Base-by-base conservation (phyloP, 768 basidiomycete genomes). In the Gautieria morchelliformis region DNA sequence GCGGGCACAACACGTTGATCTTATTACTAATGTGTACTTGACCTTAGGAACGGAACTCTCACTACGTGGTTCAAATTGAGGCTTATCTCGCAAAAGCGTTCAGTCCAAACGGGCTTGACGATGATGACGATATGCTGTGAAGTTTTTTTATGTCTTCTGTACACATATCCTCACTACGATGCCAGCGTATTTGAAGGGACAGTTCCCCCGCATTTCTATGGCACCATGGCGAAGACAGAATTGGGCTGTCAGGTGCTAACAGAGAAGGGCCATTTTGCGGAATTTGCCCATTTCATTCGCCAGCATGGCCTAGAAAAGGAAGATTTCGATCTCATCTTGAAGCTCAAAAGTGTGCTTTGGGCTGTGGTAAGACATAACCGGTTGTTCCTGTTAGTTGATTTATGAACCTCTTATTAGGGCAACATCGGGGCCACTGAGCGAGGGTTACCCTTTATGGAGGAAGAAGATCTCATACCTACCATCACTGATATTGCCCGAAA, bases 151-250 rank as follows among this genome's bases (percentile, higher is more conserved):
- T n/a, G 4, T 20, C 7, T 14, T 32, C 33, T 46, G 27, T 15
- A 15, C 51, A 15, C 46, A 27, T 20, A 24, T 39, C 52, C 49
- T 61, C 32, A 56, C 61, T 30, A 30, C 46, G 55, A 39, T 4
- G 20, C 10, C 20, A 87, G 85, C n/a, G 78, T 79, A 19, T 90
- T 89, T 58, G 93, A 93, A 53, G 88, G 87, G 12, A 85, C 85
- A 11, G 89, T 93, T 12, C 96, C 95, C 2, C 84, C 89, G 1
- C 94, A 99, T 69, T 98, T 99, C 70, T 95, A 97, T 64, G 95
- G 95, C 20, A 95, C 97, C 70, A 89, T 98, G 80, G 87, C 93
- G 47, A 97, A 96, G 70, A 98, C 96, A 3, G 88, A 89, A 56
- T 84, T 94, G 50, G 96, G 96, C 0, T 95, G 93, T 69, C 88